Evolutionary conservation across 345 rosid genomes (phyloP).

Genomic region (Arabis alpina): DNA sequence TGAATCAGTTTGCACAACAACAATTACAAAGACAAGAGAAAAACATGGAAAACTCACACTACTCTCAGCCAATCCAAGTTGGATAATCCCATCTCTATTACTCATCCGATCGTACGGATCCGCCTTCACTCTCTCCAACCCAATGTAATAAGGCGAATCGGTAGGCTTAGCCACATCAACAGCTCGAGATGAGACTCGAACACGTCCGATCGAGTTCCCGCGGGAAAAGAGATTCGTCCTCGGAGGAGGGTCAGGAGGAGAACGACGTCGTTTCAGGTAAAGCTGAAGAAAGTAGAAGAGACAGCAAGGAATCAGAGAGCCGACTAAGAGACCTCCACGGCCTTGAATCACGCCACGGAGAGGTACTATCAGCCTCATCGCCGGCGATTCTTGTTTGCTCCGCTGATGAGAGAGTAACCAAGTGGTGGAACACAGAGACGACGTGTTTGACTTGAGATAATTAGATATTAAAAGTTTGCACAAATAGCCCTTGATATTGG

Average conservation of each 20-base stretch:
- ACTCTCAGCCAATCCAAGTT: conserved; percentile 89
- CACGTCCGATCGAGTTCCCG: conserved; percentile 59
- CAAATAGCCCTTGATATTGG: neutral
- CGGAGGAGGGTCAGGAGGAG: conserved; percentile 59
- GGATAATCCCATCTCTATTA: conserved; percentile 72
- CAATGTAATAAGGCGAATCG: conserved; percentile 73
- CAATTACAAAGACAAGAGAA: conserved; percentile 9
- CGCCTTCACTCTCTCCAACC: conserved; percentile 58
- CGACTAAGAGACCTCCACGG: conserved; percentile 76
- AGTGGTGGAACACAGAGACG: neutral
- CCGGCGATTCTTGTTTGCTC: conserved; percentile 11
- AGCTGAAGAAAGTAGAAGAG: conserved; percentile 80
- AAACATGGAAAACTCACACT: conserved; percentile 48
- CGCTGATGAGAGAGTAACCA: conserved; percentile 5
- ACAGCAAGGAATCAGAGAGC: conserved; percentile 87
- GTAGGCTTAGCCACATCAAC: conserved; percentile 57
- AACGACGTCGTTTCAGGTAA: conserved; percentile 70
- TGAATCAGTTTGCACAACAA: neutral
- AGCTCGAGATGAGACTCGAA: conserved; percentile 62
- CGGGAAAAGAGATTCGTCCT: conserved; percentile 57
- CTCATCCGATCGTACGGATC: conserved; percentile 61
- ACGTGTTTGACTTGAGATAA: conserved; percentile 22
- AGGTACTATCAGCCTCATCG: conserved; percentile 85
- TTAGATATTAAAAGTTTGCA: neutral
- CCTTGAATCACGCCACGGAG: conserved; percentile 83